phyloP scores from a whole-genome alignment of 2,329 filamentous ascomycete genomes.

The Falciphora oryzae region DNA sequence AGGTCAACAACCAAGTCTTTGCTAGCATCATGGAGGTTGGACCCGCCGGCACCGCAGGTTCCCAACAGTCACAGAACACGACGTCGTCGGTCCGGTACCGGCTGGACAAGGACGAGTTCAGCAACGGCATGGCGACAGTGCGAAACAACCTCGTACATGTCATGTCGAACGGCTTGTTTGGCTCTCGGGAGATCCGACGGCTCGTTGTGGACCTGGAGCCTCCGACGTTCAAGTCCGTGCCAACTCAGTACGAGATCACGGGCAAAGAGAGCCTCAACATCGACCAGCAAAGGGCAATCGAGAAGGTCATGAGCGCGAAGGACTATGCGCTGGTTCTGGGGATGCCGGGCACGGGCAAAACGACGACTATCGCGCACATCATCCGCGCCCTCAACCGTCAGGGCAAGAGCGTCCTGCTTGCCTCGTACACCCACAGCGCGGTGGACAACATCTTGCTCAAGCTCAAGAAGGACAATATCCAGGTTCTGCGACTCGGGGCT shows the following conservation, averaged over 20 bases:
- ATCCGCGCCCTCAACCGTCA: constrained; percentile 84
- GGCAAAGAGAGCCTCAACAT: constrained; percentile 69
- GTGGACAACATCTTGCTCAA: constrained; percentile 98
- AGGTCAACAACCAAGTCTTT: constrained; percentile 75
- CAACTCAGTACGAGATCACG: constrained; percentile 58
- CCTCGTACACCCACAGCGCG: constrained; percentile 94
- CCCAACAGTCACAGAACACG: constrained; percentile 45
- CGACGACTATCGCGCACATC: constrained; percentile 95
- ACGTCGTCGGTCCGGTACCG: constrained; percentile 63
- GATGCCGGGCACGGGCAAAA: constrained; percentile 98
- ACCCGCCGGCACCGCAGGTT: constrained; percentile 41
- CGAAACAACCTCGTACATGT: constrained; percentile 90
- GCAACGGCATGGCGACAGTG: constrained; percentile 92
- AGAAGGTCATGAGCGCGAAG: constrained; percentile 91
- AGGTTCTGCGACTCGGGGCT: constrained; percentile 79
- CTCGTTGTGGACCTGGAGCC: constrained; percentile 72
- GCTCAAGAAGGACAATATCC: constrained; percentile 66
- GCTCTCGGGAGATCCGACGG: constrained; percentile 65
- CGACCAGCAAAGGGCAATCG: constrained; percentile 79
- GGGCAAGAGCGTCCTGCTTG: constrained; percentile 86
- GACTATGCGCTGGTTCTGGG: constrained; percentile 97
- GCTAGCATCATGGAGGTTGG: constrained; percentile 84
- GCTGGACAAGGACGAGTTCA: constrained; percentile 96
- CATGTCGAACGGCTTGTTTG: constrained; percentile 74
- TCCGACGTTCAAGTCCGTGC: constrained; percentile 64